Evolutionary conservation across 2,329 filamentous ascomycete genomes (phyloP).

Genomic region (Nothophaeocryptopus gaeumannii): DNA sequence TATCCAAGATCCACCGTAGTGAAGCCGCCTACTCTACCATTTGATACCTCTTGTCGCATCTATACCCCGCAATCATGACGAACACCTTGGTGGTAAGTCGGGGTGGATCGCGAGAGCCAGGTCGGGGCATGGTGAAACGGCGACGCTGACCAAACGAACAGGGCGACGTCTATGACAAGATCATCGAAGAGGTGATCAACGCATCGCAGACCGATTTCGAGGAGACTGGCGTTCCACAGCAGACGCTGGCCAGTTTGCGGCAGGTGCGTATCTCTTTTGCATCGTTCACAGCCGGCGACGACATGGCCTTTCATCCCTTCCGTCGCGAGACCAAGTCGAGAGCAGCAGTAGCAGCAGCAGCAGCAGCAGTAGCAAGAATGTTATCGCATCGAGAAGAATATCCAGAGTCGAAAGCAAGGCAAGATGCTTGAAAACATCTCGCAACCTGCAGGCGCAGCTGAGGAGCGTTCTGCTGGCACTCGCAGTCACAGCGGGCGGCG

Average conservation of each 20-base stretch:
- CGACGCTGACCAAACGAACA: constrained; percentile 33
- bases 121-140: not conserved
- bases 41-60: not conserved
- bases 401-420: too few species aligned
- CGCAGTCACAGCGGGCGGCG: constrained; percentile 22
- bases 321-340: not conserved
- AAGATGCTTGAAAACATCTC: too few species aligned
- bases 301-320: not conserved
- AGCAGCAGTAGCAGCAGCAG: constrained; percentile 1
- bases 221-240: constrained; percentile 86
- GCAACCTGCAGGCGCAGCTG: constrained; percentile 18
- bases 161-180: constrained; percentile 82
- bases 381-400: not conserved
- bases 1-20: not conserved
- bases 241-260: constrained; percentile 80
- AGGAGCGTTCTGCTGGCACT: constrained; percentile 8
- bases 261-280: constrained; percentile 58
- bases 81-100: constrained; percentile 30
- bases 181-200: constrained; percentile 69
- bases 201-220: constrained; percentile 89
- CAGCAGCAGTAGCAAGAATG: constrained; percentile 1
- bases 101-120: not conserved
- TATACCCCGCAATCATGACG: constrained; percentile 23
- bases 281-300: not conserved
- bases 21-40: not conserved